Evolutionary conservation across 345 rosid species (phyloP).

Genomic region (Citrus reticulata): DNA sequence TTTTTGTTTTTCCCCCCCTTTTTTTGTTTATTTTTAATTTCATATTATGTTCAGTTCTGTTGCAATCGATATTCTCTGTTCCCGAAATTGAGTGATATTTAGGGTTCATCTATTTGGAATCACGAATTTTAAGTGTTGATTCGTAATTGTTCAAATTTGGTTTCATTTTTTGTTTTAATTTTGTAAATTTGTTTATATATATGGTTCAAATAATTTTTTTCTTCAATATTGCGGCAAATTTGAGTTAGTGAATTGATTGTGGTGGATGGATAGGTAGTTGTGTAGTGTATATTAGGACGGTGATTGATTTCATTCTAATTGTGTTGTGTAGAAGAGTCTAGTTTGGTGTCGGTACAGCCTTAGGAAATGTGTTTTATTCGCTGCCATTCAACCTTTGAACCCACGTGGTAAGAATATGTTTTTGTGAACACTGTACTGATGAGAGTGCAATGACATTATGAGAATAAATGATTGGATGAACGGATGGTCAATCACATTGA

Average conservation of each 20-base stretch:
- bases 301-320: not conserved
- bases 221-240: not conserved
- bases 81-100: not conserved
- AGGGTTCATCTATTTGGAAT: not conserved
- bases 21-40: not conserved
- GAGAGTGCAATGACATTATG: not conserved
- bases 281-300: not conserved
- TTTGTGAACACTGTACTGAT: not conserved
- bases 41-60: not conserved
- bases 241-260: not conserved
- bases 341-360: not conserved
- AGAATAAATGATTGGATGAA: not conserved
- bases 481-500: not conserved
- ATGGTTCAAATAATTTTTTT: not conserved
- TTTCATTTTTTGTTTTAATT: not conserved
- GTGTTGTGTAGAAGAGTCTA: not conserved
- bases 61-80: not conserved
- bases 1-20: not conserved
- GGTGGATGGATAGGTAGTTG: not conserved
- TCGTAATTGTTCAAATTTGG: not conserved
- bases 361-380: not conserved
- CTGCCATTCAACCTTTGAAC: not conserved
- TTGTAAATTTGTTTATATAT: not conserved
- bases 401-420: not conserved
- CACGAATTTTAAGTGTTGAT: not conserved